Evolutionary conservation across 2,329 filamentous ascomycete species (phyloP).

Genomic region (Alternaria arbusti): DNA sequence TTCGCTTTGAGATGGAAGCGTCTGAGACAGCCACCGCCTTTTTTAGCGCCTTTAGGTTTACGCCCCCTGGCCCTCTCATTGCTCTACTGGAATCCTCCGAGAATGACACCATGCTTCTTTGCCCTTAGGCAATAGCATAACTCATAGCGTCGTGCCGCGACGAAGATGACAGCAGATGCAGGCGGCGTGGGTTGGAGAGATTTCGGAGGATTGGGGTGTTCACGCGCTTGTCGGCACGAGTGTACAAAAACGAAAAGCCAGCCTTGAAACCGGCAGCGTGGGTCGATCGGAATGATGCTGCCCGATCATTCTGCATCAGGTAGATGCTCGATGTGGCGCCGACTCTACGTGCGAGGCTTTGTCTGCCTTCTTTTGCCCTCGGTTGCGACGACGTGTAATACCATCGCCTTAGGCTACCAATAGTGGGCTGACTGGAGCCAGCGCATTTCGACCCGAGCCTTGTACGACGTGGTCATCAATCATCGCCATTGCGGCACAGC

Average conservation of each 20-base stretch:
- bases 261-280: conserved; percentile 7
- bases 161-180: conserved; percentile 15
- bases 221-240: conserved; percentile 9
- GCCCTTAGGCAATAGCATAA: conserved; percentile 14
- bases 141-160: conserved; percentile 12
- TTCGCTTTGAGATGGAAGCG: conserved; percentile 24
- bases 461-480: conserved; percentile 27
- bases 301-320: conserved; percentile 26
- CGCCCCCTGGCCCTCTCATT: conserved; percentile 33
- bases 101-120: conserved; percentile 20
- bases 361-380: conserved; percentile 1
- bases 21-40: conserved; percentile 45
- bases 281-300: conserved; percentile 21
- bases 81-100: conserved; percentile 39
- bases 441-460: conserved; percentile 29
- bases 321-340: conserved; percentile 19
- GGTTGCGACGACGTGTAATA: conserved; percentile 18
- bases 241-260: conserved; percentile 4
- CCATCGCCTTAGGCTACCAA: conserved; percentile 20
- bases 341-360: background rate
- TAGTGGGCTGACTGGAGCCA: conserved; percentile 40
- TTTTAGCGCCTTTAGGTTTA: conserved; percentile 41
- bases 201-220: conserved; percentile 18
- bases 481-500: conserved; percentile 6
- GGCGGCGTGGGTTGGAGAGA: conserved; percentile 21